A percentile compares a stretch with the other conserved stretches of the same genome.
Evolutionary conservation across 345 rosid species (phyloP).

Genomic region (Rubroshorea leprosula): DNA sequence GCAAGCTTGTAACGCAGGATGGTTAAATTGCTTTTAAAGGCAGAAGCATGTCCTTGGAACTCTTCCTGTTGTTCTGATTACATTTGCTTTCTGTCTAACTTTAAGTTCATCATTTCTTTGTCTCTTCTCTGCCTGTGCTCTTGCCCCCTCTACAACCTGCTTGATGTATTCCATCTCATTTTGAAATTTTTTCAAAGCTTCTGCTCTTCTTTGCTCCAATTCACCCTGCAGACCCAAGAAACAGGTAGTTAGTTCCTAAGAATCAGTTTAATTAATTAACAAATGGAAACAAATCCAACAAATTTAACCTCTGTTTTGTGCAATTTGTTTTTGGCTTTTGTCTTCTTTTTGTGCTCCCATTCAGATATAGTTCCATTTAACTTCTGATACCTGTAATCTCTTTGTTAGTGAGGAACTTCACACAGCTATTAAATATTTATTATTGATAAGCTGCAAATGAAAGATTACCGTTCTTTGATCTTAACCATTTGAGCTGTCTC

Average conservation of each 20-base stretch:
- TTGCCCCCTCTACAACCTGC: constrained; percentile 45
- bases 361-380: constrained; percentile 33
- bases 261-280: constrained; percentile 2
- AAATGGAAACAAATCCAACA: not conserved
- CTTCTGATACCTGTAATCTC: constrained; percentile 46
- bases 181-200: constrained; percentile 34
- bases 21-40: constrained; percentile 8
- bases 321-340: constrained; percentile 43
- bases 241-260: constrained; percentile 7
- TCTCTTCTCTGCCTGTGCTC: constrained; percentile 47
- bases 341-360: constrained; percentile 60
- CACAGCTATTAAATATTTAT: not conserved
- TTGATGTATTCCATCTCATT: constrained; percentile 37
- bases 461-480: constrained; percentile 41
- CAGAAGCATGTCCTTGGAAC: constrained; percentile 51
- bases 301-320: constrained; percentile 53
- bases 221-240: constrained; percentile 37
- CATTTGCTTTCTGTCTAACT: constrained; percentile 62
- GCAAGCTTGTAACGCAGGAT: too few relatives aligned
- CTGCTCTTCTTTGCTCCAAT: constrained; percentile 32
- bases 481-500: constrained; percentile 45
- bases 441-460: not conserved
- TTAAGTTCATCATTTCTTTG: constrained; percentile 43
- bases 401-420: not conserved
- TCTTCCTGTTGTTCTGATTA: constrained; percentile 46